Conservation (phyloP, 768 basidiomycete genomes). For the Epithele typhae region DNA sequence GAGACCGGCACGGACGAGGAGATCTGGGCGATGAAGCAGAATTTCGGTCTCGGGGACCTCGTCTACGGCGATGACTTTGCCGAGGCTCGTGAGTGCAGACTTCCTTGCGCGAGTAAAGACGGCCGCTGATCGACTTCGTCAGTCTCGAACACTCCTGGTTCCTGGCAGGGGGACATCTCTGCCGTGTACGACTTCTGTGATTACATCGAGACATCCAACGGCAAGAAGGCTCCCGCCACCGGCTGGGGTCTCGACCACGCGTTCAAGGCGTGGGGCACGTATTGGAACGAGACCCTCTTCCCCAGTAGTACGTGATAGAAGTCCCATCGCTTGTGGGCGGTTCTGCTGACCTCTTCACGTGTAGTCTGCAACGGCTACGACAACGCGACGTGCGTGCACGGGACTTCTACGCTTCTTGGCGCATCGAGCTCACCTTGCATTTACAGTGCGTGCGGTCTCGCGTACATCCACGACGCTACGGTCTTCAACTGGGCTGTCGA, state of each 20-base stretch:
- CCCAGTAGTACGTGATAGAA: constrained; percentile 37
- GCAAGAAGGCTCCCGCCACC: constrained; percentile 36
- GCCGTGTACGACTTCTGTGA: constrained; percentile 58
- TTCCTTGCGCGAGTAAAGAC: too few species aligned
- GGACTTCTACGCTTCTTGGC: too few species aligned
- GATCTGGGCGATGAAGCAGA: constrained; percentile 47
- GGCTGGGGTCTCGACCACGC: constrained; percentile 62
- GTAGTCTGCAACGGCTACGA: too few species aligned
- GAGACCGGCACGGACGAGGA: constrained; percentile 36
- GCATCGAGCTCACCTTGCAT: too few species aligned
- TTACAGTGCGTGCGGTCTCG: too few species aligned
- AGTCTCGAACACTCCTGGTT: too few species aligned
- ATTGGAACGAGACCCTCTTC: constrained; percentile 45
- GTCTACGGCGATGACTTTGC: constrained; percentile 62
- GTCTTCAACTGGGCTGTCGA: constrained; percentile 46
- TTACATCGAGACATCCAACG: constrained; percentile 55
- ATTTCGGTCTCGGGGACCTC: constrained; percentile 52
- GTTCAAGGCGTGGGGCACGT: constrained; percentile 53
- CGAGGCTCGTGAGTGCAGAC: constrained; percentile 36
- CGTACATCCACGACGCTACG: constrained; percentile 33
- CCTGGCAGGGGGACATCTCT: constrained; percentile 44
- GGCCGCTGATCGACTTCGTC: too few species aligned
- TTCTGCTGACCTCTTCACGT: too few species aligned
- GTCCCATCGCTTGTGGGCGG: too few species aligned
- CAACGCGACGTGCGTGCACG: constrained; percentile 33